Evolutionary conservation across 2,329 filamentous ascomycete genomes (phyloP).

Genomic region (Colletotrichum gigasporum): DNA sequence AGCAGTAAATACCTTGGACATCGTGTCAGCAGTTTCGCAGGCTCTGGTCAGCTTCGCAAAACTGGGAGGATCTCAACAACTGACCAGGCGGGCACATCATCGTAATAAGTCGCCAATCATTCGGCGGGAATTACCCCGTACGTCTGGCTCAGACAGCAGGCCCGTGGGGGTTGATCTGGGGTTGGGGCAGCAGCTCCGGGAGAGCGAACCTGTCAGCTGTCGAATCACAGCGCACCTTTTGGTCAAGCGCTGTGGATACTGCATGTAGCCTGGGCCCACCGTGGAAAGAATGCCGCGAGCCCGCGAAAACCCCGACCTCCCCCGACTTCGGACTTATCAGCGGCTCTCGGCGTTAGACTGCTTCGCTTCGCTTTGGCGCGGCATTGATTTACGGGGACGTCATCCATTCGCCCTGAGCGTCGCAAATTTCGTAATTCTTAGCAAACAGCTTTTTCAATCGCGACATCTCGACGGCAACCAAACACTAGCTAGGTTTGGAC

Average conservation of each 20-base stretch:
- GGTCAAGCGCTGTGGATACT: slow-evolving; percentile 13
- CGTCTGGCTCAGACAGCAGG: slow-evolving; percentile 17
- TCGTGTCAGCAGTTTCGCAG: slow-evolving; percentile 40
- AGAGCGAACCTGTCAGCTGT: not conserved
- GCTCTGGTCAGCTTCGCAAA: not conserved
- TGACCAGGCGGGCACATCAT: slow-evolving; percentile 20
- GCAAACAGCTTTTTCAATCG: not conserved
- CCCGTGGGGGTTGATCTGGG: slow-evolving; percentile 22
- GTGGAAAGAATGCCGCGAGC: slow-evolving; percentile 23
- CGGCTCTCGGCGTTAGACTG: slow-evolving; percentile 24
- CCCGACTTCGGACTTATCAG: slow-evolving; percentile 25
- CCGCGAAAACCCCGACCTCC: slow-evolving; percentile 8
- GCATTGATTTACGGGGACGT: slow-evolving; percentile 27
- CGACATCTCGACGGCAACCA: not conserved
- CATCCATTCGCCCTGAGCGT: slow-evolving; percentile 7
- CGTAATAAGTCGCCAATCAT: slow-evolving; percentile 29
- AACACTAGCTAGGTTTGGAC: not conserved
- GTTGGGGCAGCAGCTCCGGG: slow-evolving; percentile 19
- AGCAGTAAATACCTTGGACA: slow-evolving; percentile 74
- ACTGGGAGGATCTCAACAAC: slow-evolving; percentile 2
- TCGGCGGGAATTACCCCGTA: slow-evolving; percentile 39
- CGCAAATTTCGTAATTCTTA: slow-evolving; percentile 9
- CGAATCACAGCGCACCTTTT: slow-evolving; percentile 29
- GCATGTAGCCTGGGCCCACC: not conserved
- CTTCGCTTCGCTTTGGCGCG: slow-evolving; percentile 28